Conservation (phyloP, 176 grass and related monocot species). For the Zizania latifolia region DNA sequence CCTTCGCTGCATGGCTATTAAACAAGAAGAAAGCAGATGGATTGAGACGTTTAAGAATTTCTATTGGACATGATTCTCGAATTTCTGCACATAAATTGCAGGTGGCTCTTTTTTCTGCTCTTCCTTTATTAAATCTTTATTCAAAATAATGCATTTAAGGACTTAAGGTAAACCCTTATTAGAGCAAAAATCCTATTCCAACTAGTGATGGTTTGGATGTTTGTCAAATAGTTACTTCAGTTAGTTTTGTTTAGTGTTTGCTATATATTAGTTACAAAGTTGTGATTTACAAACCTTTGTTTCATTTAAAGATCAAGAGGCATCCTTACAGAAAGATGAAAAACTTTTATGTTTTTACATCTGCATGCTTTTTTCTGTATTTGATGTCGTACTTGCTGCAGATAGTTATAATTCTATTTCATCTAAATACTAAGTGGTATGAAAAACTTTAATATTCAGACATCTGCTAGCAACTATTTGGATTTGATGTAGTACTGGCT, state of each 20-base stretch:
- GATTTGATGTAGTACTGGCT: neutral
- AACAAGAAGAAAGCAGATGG: conserved; percentile 81
- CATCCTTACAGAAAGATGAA: neutral
- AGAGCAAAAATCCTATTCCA: neutral
- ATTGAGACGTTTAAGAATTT: conserved; percentile 74
- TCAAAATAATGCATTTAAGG: neutral
- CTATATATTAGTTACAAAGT: neutral
- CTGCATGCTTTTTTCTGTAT: neutral
- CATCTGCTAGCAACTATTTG: neutral
- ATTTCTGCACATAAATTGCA: conserved; percentile 93
- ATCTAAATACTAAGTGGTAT: neutral
- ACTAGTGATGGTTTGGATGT: neutral
- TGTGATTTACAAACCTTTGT: neutral
- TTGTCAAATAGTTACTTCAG: neutral
- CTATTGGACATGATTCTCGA: conserved; percentile 85
- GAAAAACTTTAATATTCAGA: neutral
- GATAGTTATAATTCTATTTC: neutral
- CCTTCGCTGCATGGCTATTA: conserved; percentile 81
- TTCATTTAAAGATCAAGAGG: neutral
- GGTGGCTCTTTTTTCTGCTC: conserved; percentile 35
- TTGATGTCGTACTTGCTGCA: neutral
- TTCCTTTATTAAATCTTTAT: conserved; percentile 12
- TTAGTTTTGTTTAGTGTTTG: neutral
- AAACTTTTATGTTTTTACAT: neutral
- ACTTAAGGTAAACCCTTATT: neutral